Evolutionary conservation across 257 asterid genomes (phyloP), one percentile per base, ranked within the genome.

Genomic region (Rauvolfia tetraphylla): DNA sequence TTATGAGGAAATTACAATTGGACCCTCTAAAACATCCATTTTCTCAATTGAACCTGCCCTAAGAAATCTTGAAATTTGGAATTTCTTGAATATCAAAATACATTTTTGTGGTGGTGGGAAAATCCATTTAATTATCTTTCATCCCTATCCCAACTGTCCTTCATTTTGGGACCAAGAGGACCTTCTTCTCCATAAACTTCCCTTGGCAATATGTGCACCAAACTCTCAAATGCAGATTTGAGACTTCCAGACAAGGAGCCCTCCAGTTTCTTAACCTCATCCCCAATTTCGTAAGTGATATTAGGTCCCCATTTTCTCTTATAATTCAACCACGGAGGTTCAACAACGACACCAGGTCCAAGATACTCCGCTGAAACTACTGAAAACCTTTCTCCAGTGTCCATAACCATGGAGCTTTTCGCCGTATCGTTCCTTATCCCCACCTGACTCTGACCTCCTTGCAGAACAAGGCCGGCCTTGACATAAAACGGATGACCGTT

Each of bases 141-240:
- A 81, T 92, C 96, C 0, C 89, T 90, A 76, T 44, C 75, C 97
- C 98, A 94, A 61, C 73, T 66, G 54, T 70, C 44, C 58, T 94
- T 92, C 86, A 84, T 68, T 93, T 87, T 92, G 4, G 97, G 97
- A 18, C 98, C 97, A 0, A 87, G 83, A 12, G 97, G 97, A 18
- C 98, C 98, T 9, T 87, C 86, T 44, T 88, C 87, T 58, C 93
- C 92, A 25, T 68, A 90, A 27, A 89, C 57, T 79, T 94, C 98
- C n/a, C 65, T 71, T 0, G 97, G 98, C 80, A 94, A 39, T 34
- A 68, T 7, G 1, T 83, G 71, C 68, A 85, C 84, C 82, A 90
- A 15, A 41, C 54, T 86, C 80, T 79, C 79, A 65, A 93, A 73
- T 67, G 67, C 65, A 34, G 77, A 29, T 61, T 78, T 88, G 77